Evolutionary conservation across 192 early-diverging fungal species (phyloP), one percentile per base, ranked within the genome.

Genomic region (Entomortierella beljakovae): DNA sequence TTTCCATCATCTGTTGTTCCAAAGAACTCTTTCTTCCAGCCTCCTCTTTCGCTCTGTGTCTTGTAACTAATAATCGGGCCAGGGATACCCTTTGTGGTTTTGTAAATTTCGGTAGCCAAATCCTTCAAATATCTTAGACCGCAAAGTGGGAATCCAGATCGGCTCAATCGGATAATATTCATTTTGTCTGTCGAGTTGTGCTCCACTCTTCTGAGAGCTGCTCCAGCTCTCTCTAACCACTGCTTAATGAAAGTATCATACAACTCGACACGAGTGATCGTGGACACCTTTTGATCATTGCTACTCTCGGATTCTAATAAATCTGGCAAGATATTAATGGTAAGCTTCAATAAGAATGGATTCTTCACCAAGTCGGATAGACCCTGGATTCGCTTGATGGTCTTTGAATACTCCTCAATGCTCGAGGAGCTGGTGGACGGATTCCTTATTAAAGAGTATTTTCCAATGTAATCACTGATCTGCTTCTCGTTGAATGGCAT

Each of bases 241-340:
- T 57, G 54, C 28, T 22, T 55, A 38, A 68, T 40, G n/a, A 68
- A 56, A 29, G 57, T 22, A 43, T 68, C 66, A 18, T 68, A 68
- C 33, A 68, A 25, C 4, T 28, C 22, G 20, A 68, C 43, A 6
- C 66, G 66, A 25, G 31, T 68, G 46, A 68, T n/a, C 38, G 15
- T 3, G 6, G 40, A 5, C 15, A 2, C 22, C 3, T 40, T 13
- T 8, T 11, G 2, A 8, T 46, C 33, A 6, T 42, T 20, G 4
- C 57, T n/a, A n/a, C n/a, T n/a, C n/a, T n/a, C 57, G 22, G 35
- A 6, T 20, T 42, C 20, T 9, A 59, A 46, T 10, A 46, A 20
- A 46, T 46, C 15, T 3, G 43, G 43, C 15, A 46, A 46, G 5
- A 46, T 20, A n/a, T 20, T 22, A 22, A 59, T 37, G 15, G 57